These are phyloP conservation scores for Nematodospora valgi DNA, from an alignment of 805 yeast genomes.

Conservation along the genomic window DNA sequence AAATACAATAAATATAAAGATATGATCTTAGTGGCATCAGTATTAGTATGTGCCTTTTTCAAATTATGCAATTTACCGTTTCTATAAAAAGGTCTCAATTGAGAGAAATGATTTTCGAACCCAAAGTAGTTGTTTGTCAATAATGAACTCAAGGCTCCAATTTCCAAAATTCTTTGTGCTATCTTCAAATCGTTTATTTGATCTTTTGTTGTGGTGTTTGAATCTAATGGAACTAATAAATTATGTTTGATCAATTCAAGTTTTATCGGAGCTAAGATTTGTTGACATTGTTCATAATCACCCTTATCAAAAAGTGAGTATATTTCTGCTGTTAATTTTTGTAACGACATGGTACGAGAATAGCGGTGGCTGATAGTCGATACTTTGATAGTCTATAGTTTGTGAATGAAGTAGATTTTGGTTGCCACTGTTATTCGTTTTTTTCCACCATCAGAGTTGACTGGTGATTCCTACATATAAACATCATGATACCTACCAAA, in stretches of 20 bases:
- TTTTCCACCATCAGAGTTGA: too few species aligned
- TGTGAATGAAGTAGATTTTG: too few species aligned
- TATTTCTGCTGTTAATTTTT: slow-evolving; percentile 66
- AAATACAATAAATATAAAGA: slow-evolving; percentile 74
- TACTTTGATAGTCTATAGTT: background rate
- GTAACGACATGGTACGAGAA: slow-evolving; percentile 48
- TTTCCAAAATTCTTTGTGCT: slow-evolving; percentile 79
- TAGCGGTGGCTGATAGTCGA: background rate
- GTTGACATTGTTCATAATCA: slow-evolving; percentile 59
- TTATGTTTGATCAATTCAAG: slow-evolving; percentile 75
- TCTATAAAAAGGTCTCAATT: slow-evolving; percentile 75
- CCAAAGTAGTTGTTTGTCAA: slow-evolving; percentile 56
- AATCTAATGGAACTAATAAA: slow-evolving; percentile 61
- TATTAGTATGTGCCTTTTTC: slow-evolving; percentile 38
- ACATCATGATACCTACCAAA: too few species aligned
- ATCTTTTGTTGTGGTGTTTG: slow-evolving; percentile 31
- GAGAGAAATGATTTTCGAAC: slow-evolving; percentile 72
- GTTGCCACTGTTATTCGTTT: too few species aligned
- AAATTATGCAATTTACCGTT: slow-evolving; percentile 40
- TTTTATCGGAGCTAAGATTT: slow-evolving; percentile 67
- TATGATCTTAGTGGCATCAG: slow-evolving; percentile 56
- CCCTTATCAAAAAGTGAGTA: slow-evolving; percentile 60
- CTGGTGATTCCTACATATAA: too few species aligned
- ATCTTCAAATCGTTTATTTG: slow-evolving; percentile 67
- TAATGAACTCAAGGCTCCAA: slow-evolving; percentile 81